Base-by-base conservation (phyloP, 208 protist genomes). In the Crithidia sp. region DNA sequence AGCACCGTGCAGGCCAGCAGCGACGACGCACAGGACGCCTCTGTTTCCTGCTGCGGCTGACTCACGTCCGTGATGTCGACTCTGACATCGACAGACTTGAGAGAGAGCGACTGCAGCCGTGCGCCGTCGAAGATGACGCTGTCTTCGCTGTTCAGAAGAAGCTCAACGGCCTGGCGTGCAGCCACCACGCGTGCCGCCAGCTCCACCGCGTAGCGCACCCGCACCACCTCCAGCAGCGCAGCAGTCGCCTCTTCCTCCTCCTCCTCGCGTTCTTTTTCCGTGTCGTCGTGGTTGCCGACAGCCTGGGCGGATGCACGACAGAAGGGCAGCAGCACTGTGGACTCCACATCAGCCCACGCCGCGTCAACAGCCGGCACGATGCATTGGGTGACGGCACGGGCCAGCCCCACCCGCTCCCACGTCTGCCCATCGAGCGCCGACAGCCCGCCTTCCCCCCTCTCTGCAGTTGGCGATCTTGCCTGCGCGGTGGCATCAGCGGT, bases 161-260 rank as follows among this genome's bases (percentile, higher is more conserved):
- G 73, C 45, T 84, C 69, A 54, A 85, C 67, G 36, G 87, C 83
- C 43, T 77, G 74, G 19, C 73, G 69, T 6, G 75, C 79, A 0
- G 87, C 87, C 16, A 91, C 64, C 17, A 86, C 84, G 49, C 76
- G 83, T 10, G 87, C 83, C 37, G 81, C 76, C 65, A 91, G 55
- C 76, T 95, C 87, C 50, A 92, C 81, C 12, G 74, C 79, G 36
- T 88, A 87, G 43, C 82, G 86, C 49, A 92, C 73, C 45, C 86
- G 84, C 56, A 83, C 39, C 45, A 86, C 77, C 53, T 92, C 86
- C 55, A 92, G 28, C 16, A 87, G 77, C 14, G 66, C 58, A 60
- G 85, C 77, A 13, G 82, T 44, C 36, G 71, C 61, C 17, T 82
- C 74, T 19, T 82, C 65, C 7, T 87, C 76, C 13, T 68, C 82